phyloP scores from a whole-genome alignment of 495 filamentous ascomycete species.

The Trypethelium eluteriae region DNA sequence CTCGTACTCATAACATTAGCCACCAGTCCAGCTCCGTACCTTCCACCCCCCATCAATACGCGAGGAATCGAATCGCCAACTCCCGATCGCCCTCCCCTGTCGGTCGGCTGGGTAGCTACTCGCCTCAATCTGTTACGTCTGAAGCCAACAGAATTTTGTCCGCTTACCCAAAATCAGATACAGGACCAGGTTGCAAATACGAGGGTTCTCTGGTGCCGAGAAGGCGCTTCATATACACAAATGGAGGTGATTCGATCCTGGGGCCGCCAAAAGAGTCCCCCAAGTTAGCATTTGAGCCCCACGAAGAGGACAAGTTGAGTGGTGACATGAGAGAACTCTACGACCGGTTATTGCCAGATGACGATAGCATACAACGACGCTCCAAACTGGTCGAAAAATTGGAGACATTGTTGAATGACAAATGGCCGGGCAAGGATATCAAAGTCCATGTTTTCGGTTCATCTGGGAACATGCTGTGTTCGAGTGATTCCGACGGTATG shows the following conservation, averaged over 20 bases:
- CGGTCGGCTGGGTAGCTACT: constrained; percentile 60
- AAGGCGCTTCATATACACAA: constrained; percentile 83
- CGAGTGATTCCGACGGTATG: constrained; percentile 92
- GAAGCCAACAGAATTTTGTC: constrained; percentile 61
- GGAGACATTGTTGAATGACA: constrained; percentile 72
- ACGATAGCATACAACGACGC: constrained; percentile 68
- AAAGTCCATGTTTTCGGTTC: constrained; percentile 92
- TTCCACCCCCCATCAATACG: constrained; percentile 84
- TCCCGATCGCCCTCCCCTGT: constrained; percentile 82
- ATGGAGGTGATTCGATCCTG: constrained; percentile 24
- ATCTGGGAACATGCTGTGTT: constrained; percentile 89
- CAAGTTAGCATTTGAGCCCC: constrained; percentile 59
- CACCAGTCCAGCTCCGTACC: constrained; percentile 86
- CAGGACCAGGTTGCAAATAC: constrained; percentile 63
- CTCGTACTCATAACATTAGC: constrained; percentile 34
- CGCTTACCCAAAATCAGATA: constrained; percentile 54
- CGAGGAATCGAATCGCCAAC: constrained; percentile 72
- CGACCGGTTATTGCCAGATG: constrained; percentile 72
- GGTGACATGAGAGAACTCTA: constrained; percentile 78
- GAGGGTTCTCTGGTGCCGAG: constrained; percentile 67
- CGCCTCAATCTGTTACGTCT: constrained; percentile 82
- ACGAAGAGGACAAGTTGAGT: constrained; percentile 70
- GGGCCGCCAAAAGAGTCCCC: constrained; percentile 49
- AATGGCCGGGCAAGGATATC: constrained; percentile 88
- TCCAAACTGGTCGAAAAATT: constrained; percentile 73